Evolutionary conservation across 2,329 filamentous ascomycete genomes (phyloP).

Genomic region (Trichoderma polysporum): DNA sequence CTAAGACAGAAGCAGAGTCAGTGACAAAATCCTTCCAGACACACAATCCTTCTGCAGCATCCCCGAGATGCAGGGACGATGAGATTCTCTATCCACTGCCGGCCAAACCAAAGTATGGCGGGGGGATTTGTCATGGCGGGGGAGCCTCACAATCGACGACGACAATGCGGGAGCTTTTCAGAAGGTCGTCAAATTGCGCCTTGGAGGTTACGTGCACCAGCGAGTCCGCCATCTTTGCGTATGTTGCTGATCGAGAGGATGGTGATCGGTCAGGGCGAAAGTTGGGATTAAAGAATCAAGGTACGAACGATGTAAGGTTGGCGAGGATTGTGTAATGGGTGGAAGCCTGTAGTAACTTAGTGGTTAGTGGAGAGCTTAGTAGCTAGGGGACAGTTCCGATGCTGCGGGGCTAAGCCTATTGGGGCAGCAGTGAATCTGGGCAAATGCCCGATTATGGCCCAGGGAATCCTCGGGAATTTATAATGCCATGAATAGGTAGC

Average conservation of each 20-base stretch:
- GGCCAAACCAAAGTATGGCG: constrained; percentile 16
- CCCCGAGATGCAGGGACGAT: background rate
- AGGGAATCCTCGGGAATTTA: background rate
- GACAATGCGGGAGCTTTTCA: constrained; percentile 74
- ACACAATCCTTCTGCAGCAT: background rate
- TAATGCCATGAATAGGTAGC: background rate
- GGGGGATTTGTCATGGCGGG: constrained; percentile 24
- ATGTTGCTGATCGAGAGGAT: background rate
- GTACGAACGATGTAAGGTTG: background rate
- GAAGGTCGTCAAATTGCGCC: constrained; percentile 65
- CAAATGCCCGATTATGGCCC: background rate
- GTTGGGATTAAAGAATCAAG: background rate
- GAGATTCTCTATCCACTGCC: background rate
- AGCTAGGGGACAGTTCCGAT: background rate
- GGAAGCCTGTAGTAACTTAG: background rate
- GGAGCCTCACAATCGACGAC: constrained; percentile 77
- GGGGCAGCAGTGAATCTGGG: background rate
- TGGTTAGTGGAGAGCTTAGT: background rate
- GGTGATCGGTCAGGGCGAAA: background rate
- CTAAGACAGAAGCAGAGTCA: constrained; percentile 44
- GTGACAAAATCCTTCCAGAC: constrained; percentile 17
- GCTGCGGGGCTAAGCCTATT: constrained; percentile 12
- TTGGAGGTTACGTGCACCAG: constrained; percentile 43
- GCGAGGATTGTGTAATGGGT: constrained; percentile 7
- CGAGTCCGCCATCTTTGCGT: constrained; percentile 31